Evolutionary conservation across 1,284 basidiomycete species (phyloP), one percentile per base, ranked within the genome.

Genomic region (Termitomyces sp.): DNA sequence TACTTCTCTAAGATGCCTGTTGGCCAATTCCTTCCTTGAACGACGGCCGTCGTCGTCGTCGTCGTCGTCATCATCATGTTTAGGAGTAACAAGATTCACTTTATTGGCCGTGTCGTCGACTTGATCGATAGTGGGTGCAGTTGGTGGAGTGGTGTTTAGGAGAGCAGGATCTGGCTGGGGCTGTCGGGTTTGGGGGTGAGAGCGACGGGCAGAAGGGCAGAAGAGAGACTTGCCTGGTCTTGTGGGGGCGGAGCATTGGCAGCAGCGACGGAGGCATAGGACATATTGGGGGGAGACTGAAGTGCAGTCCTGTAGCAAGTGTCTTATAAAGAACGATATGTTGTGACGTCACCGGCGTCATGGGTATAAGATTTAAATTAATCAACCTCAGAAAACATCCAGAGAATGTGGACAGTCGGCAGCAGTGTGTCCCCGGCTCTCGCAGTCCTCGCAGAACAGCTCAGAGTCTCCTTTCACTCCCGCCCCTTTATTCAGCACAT

Each of bases 361-460:
- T 50, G 33, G 43, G 44, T 61, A 52, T 54, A 40, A 17, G 19
- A 51, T 39, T 19, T 33, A 19, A 19, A 46, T 34, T 15, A 46
- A 17, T 39, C 17, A 45, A 31, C 3, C 8, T 64, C 68, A 92
- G 69, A 92, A 92, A 49, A 92, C 87, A 68, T 92, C 89, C 67
- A 84, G 68, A 13, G 89, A 88, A 68, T 90, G 82, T 39, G 90
- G 90, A 64, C 89, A 92, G 56, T 88, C 80, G 34, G 77, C 77
- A 3, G 88, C 80, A 28, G 73, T 64, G 65, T 90, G 90, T 9
- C 89, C 89, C 53, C 80, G 77, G 47, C 79, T 78, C 68, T 91
- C 90, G 64, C 89, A 92, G 61, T 92, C 89, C 52, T 83, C 84
- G 64, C 89, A 92, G 65, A 81, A 85, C 42, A 82, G 62, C 53